Conservation (phyloP, 352 stramenopile species). For the Phytopythium vexans region DNA sequence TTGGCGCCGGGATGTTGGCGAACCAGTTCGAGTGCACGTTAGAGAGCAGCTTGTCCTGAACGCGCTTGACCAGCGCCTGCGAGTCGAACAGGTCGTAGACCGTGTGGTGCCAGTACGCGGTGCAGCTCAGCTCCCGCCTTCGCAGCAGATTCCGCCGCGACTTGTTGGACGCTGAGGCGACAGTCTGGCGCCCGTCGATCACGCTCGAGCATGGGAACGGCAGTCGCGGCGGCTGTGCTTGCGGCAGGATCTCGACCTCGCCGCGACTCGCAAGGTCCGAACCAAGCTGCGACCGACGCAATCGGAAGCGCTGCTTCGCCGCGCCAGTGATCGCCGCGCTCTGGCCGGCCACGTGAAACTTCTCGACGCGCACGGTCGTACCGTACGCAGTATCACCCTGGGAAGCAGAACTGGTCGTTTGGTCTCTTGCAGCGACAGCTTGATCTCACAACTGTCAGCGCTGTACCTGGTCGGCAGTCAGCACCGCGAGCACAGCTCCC, state of each 20-base stretch:
- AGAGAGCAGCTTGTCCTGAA: conserved; percentile 66
- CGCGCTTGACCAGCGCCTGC: conserved; percentile 45
- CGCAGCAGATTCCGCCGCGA: conserved; percentile 11
- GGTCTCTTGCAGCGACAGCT: background rate
- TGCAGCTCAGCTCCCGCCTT: conserved; percentile 24
- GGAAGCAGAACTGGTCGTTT: background rate
- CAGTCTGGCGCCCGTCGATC: background rate
- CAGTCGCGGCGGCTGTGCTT: conserved; percentile 33
- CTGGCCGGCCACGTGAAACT: conserved; percentile 41
- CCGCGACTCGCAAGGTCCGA: conserved; percentile 16
- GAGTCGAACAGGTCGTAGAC: conserved; percentile 66
- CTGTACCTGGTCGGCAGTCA: conserved; percentile 46
- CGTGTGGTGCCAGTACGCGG: conserved; percentile 42
- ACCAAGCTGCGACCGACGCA: conserved; percentile 17
- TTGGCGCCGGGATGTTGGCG: conserved; percentile 16
- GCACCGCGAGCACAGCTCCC: conserved; percentile 50
- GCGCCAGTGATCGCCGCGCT: conserved; percentile 49
- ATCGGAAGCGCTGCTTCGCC: conserved; percentile 66
- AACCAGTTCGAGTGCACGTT: conserved; percentile 79
- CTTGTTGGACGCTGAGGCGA: background rate
- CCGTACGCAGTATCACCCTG: conserved; percentile 45
- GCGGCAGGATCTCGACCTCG: conserved; percentile 64
- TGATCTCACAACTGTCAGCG: background rate
- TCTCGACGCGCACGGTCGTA: conserved; percentile 68
- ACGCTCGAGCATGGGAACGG: conserved; percentile 21